Base-by-base conservation (phyloP, 495 filamentous ascomycete species). In the Amorphotheca resinae region DNA sequence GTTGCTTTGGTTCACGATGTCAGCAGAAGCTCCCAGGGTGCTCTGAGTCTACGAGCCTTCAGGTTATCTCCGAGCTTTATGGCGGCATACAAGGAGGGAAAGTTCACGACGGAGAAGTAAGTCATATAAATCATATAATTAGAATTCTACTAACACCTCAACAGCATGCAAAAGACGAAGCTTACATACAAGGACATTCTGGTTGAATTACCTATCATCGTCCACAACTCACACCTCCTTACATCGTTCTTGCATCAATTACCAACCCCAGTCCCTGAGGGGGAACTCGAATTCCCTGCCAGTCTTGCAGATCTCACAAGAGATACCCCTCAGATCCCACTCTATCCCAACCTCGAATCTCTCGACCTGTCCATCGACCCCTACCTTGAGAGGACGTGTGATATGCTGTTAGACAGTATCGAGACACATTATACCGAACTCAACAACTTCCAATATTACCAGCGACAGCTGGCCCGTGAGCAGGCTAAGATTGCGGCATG, bases 401-500 rank as follows among this genome's bases (percentile, higher is more conserved):
- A 98, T 57, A 76, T 93, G 49, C 76, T 98, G 18, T 78, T 98
- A 44, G 91, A 98, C 45, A 85, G 79, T 66, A 96, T 98, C 57
- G 91, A 98, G 69, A 77, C 80, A 18, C 91, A 98, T 70, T 87
- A 96, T 64, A 93, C 88, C 37, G 91, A 98, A 65, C 80, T 89
- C 59, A 98, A 96, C 74, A 98, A 98, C 72, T 84, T 86, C 68
- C 87, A 94, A 65, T 98, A 95, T 71, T 93, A 96, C 70, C 86
- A 94, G 66, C 77, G 91, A 42, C 87, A 93, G 55, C 71, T 95
- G n/a, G 80, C 79, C 18, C 84, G 91, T 38, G 91, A 98, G 70
- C 93, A 98, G 66, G 66, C 80, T 50, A 98, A 98, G 73, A 95
- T 98, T 56, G 79, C 82, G 31, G 77, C 83, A 42, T 98, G 91